Base-by-base conservation (phyloP, 306 rosid species). In the Trifolium pratense region DNA sequence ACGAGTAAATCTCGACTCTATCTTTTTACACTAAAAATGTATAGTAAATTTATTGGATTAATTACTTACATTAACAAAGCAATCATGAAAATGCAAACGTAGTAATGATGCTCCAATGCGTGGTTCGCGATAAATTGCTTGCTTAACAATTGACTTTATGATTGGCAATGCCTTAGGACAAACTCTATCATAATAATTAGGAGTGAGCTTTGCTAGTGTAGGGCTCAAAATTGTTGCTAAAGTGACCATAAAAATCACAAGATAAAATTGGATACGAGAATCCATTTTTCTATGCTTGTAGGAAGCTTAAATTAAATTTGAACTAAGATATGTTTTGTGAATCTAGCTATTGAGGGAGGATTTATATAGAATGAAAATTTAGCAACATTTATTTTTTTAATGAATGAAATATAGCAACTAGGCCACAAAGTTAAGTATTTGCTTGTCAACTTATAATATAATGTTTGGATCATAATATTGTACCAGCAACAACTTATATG, bases 81-180 rank as follows among this genome's bases (percentile, higher is more conserved):
- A 80, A 10, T 80, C 84, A 61, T 75, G 84, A 57, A 80, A 80
- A 65, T 80, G 84, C 74, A 80, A 55, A 16, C 80, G 84, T 7
- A 80, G 49, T 3, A 80, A 75, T 17, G 74, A 70, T 9, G 70
- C 80, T 64, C 84, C 84, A 0, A 53, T 23, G 20, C 84, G 80
- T 16, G n/a, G 31, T 31, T 80, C 74, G 16, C 29, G 48, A 55
- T 3, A 0, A 65, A 80, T 70, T 32, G 80, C 74, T 9, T 70
- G 3, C 18, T 43, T 3, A 16, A 80, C 64, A 34, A 63, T 1
- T 5, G 70, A 31, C 5, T 16, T 43, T 7, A 80, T 70, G 64
- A 29, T 34, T 63, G 80, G 74, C 58, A 75, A 45, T 7, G 84
- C 84, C 18, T 75, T 0, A 23, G 84, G 84, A 8, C 84, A 80